Conservation (phyloP, 2,329 filamentous ascomycete genomes). For the Aphanocladium album region DNA sequence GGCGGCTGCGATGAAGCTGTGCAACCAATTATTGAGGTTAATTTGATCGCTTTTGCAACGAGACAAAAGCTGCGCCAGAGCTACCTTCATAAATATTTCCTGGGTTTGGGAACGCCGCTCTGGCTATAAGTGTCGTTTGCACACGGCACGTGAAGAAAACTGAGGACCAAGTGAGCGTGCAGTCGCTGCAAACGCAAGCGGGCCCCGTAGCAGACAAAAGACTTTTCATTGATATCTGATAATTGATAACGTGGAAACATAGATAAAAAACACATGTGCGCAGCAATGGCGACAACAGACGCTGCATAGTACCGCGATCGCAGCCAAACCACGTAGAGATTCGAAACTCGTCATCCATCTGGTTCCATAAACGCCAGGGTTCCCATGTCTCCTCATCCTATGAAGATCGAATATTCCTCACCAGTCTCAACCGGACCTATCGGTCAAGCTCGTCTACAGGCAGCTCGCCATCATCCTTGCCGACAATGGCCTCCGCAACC, state of each 20-base stretch:
- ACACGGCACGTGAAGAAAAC: neutral
- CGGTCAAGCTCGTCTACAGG: slow-evolving; percentile 72
- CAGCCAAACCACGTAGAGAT: neutral
- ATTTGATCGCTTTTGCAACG: too few relatives aligned
- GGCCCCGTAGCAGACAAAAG: neutral
- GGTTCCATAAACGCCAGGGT: neutral
- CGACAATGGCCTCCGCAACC: slow-evolving; percentile 75
- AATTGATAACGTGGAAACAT: neutral
- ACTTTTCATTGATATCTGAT: neutral
- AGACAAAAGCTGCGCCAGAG: too few relatives aligned
- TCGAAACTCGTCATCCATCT: neutral
- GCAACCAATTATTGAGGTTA: too few relatives aligned
- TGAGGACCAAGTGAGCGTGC: neutral
- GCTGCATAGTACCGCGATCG: neutral
- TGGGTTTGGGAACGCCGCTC: too few relatives aligned
- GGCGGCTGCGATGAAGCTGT: too few relatives aligned
- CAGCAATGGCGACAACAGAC: neutral
- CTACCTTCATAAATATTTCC: too few relatives aligned
- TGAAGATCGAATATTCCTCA: slow-evolving; percentile 22
- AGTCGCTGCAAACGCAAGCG: too few relatives aligned
- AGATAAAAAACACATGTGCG: neutral
- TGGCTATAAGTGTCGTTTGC: neutral
- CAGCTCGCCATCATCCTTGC: slow-evolving; percentile 69
- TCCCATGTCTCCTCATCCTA: slow-evolving; percentile 24
- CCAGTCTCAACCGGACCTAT: slow-evolving; percentile 28